Conservation (phyloP, 2,329 filamentous ascomycete species). For the Thielaviopsis ethacetica region DNA sequence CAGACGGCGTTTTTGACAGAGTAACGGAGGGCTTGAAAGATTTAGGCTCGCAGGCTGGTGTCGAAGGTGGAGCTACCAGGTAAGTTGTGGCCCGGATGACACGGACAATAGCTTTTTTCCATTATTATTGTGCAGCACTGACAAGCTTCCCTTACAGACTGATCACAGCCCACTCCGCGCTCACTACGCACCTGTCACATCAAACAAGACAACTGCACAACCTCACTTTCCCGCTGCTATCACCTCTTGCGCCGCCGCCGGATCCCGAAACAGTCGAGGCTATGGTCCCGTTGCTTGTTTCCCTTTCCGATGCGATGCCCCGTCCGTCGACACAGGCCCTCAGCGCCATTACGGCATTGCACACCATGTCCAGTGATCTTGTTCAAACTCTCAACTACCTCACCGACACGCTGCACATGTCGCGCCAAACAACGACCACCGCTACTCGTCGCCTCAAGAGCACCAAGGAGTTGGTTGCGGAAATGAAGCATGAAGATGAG, state of each 20-base stretch:
- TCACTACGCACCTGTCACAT: slow-evolving; percentile 58
- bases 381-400: slow-evolving; percentile 71
- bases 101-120: background rate
- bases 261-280: slow-evolving; percentile 50
- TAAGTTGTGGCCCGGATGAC: slow-evolving; percentile 20
- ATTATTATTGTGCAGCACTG: background rate
- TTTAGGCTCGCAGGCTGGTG: slow-evolving; percentile 54
- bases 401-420: slow-evolving; percentile 88
- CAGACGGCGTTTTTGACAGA: slow-evolving; percentile 50
- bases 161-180: slow-evolving; percentile 58
- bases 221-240: slow-evolving; percentile 53
- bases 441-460: slow-evolving; percentile 66
- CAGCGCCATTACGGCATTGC: slow-evolving; percentile 50
- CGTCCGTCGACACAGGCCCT: slow-evolving; percentile 44
- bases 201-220: slow-evolving; percentile 63
- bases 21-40: slow-evolving; percentile 55
- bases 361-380: slow-evolving; percentile 54
- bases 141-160: slow-evolving; percentile 30
- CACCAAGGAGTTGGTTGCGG: slow-evolving; percentile 70
- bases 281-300: slow-evolving; percentile 50
- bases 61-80: slow-evolving; percentile 59
- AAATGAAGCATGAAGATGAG: slow-evolving; percentile 72
- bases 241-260: slow-evolving; percentile 47
- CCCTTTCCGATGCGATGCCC: slow-evolving; percentile 51
- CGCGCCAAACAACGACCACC: slow-evolving; percentile 68